Evolutionary conservation across 192 early-diverging fungal genomes (phyloP).

Genomic region (Backusella circina): DNA sequence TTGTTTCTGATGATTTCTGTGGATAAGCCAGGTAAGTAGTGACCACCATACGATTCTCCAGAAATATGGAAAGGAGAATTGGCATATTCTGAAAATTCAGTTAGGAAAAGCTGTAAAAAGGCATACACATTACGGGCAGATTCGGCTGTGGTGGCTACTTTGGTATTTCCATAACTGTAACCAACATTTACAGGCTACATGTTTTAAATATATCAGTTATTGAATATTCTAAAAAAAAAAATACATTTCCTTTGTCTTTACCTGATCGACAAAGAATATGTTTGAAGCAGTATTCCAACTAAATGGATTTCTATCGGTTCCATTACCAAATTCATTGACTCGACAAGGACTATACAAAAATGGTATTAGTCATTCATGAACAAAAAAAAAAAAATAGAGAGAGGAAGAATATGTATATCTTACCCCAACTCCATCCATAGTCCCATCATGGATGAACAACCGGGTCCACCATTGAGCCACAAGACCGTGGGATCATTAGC

Average conservation of each 20-base stretch:
- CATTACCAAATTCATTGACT: slow-evolving; percentile 72
- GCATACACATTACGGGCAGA: slow-evolving; percentile 89
- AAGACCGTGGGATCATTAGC: slow-evolving; percentile 71
- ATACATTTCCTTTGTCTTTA: not conserved
- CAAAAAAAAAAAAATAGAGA: not conserved
- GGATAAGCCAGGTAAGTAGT: slow-evolving; percentile 92
- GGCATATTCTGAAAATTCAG: slow-evolving; percentile 79
- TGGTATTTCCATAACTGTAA: slow-evolving; percentile 76
- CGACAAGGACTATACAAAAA: slow-evolving; percentile 60
- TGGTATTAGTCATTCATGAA: not conserved
- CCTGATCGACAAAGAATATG: slow-evolving; percentile 79
- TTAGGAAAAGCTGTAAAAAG: slow-evolving; percentile 89
- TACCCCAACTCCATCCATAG: slow-evolving; percentile 78
- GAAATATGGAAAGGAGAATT: slow-evolving; percentile 79
- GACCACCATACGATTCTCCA: slow-evolving; percentile 80
- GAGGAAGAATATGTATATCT: not conserved
- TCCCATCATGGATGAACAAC: slow-evolving; percentile 75
- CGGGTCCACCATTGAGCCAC: slow-evolving; percentile 86
- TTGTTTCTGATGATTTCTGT: slow-evolving; percentile 78
- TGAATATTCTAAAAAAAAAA: slow-evolving; percentile 9
- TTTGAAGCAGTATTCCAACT: slow-evolving; percentile 92
- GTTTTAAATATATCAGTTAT: not conserved
- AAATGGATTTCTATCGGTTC: slow-evolving; percentile 62
- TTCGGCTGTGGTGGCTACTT: slow-evolving; percentile 63
- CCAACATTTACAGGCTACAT: slow-evolving; percentile 85